Evolutionary conservation across 148 eudicot species (phyloP).

Genomic region (Talinum fruticosum): DNA sequence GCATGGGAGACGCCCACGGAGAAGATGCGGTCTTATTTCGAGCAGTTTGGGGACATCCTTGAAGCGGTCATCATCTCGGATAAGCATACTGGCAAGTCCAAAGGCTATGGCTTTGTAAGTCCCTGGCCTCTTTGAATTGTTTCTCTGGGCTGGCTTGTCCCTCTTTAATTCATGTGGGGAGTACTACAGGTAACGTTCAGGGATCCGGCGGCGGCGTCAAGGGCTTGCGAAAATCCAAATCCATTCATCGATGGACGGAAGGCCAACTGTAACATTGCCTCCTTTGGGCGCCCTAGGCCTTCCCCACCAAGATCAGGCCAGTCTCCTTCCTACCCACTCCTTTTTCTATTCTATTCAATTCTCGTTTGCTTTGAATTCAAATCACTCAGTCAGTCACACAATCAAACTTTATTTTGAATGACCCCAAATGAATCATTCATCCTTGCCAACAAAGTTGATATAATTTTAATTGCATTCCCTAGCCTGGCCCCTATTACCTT

Average conservation of each 20-base stretch:
- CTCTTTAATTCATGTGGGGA: neutral
- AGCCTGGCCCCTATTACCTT: no score
- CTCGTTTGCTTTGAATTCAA: no score
- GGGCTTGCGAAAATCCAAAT: constrained; percentile 71
- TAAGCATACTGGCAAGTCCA: constrained; percentile 80
- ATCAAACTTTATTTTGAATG: no score
- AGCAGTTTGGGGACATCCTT: constrained; percentile 85
- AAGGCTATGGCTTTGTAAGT: constrained; percentile 97
- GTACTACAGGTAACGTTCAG: constrained; percentile 61
- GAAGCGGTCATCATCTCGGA: constrained; percentile 86
- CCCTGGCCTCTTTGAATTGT: no score
- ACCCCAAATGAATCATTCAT: no score
- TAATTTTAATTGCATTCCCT: no score
- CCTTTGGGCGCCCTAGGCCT: constrained; percentile 76
- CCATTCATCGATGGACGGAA: constrained; percentile 88
- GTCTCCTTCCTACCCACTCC: neutral
- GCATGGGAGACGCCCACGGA: constrained; percentile 95
- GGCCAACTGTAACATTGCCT: constrained; percentile 93
- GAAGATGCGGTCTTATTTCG: constrained; percentile 64
- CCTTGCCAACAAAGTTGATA: no score
- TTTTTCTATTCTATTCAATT: neutral
- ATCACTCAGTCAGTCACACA: no score
- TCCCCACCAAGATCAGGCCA: constrained; percentile 81
- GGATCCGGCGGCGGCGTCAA: constrained; percentile 67
- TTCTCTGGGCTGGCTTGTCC: no score